Percentiles rank a stretch among this genome's conserved stretches.
Conservation (phyloP, 164 flowering plant genomes). For the Platanus orientalis region DNA sequence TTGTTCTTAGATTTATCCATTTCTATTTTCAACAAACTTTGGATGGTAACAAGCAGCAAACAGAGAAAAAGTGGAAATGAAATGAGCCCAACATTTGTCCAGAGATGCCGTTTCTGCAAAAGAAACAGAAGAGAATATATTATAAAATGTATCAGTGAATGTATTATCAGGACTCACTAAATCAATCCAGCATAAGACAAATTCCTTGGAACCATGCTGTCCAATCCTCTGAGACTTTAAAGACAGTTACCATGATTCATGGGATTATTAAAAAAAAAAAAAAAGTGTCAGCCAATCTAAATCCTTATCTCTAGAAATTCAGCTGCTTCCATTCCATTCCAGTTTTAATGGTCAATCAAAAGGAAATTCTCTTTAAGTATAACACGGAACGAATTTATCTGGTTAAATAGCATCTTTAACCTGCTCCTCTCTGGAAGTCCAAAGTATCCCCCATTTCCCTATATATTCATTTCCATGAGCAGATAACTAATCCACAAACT, state of each 20-base stretch:
- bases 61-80: conserved; percentile 51
- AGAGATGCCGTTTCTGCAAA: conserved; percentile 52
- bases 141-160: neutral
- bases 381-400: too few relatives aligned
- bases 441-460: neutral
- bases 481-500: neutral
- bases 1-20: conserved; percentile 42
- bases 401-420: neutral
- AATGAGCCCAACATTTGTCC: conserved; percentile 41
- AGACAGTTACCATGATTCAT: neutral
- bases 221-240: neutral
- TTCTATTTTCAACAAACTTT: conserved; percentile 43
- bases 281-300: neutral
- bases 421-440: neutral
- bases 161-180: neutral
- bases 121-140: neutral
- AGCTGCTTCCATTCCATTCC: too few relatives aligned
- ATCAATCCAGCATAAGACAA: neutral
- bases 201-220: neutral
- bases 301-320: too few relatives aligned
- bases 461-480: neutral
- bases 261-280: neutral
- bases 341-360: neutral
- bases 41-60: conserved; percentile 31
- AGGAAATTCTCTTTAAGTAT: neutral